Conservation (phyloP, 305 asterid species). For the Solanum hybrid region DNA sequence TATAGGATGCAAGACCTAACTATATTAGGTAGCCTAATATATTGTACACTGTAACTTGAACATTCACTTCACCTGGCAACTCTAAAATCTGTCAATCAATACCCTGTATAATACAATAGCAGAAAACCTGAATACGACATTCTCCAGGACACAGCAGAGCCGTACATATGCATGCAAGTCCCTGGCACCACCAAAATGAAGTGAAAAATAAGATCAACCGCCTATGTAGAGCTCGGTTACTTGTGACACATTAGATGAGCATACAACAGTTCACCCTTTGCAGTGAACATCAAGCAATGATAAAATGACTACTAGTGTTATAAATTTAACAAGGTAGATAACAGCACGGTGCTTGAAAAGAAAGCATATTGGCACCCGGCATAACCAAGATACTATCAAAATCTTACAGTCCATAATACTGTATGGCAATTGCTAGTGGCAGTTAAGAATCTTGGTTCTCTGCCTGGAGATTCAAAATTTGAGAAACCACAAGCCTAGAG, state of each 20-base stretch:
- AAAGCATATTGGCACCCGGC: neutral
- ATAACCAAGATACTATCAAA: neutral
- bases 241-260: neutral
- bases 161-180: neutral
- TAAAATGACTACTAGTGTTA: neutral
- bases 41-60: neutral
- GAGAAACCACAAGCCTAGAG: slow-evolving; percentile 67
- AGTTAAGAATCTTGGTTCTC: slow-evolving; percentile 38
- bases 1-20: neutral
- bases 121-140: neutral
- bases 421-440: neutral
- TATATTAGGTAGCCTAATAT: neutral
- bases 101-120: neutral
- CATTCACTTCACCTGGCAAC: neutral
- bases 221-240: neutral
- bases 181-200: neutral
- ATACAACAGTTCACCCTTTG: neutral
- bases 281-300: neutral
- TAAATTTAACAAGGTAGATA: neutral
- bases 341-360: neutral
- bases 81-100: neutral
- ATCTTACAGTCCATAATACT: neutral
- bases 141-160: neutral
- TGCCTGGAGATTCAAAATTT: slow-evolving; percentile 51
- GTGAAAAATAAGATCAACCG: neutral